Conservation (phyloP, 2,329 filamentous ascomycete genomes). For the Hymenoscyphus fructigenus region DNA sequence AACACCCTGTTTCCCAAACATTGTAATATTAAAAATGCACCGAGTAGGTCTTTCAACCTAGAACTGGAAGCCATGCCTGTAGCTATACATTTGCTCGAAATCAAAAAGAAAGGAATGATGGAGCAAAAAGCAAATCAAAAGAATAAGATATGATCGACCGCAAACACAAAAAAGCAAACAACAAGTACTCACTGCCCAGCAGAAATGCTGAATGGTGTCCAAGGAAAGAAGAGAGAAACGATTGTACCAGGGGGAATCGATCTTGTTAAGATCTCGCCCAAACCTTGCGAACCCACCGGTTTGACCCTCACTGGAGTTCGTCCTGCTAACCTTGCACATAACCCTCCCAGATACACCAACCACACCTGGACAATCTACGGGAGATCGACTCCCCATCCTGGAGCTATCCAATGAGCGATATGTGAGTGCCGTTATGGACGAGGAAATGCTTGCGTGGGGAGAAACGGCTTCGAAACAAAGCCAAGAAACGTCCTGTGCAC, state of each 20-base stretch:
- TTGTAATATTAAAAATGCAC: constrained; percentile 20
- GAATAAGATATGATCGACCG: background rate
- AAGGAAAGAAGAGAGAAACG: background rate
- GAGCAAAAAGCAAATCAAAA: constrained; percentile 3
- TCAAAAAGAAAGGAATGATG: background rate
- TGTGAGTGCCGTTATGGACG: background rate
- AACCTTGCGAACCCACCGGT: background rate
- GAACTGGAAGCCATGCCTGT: constrained; percentile 22
- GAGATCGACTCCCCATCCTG: background rate
- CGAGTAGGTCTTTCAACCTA: constrained; percentile 20
- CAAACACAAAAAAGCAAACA: background rate
- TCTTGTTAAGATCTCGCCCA: background rate
- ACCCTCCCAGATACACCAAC: background rate
- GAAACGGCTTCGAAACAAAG: constrained; percentile 12
- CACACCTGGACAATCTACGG: background rate
- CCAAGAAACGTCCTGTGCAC: constrained; percentile 8
- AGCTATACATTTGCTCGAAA: constrained; percentile 4
- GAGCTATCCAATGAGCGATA: background rate
- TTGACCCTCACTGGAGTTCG: constrained; percentile 6
- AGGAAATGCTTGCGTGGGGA: background rate
- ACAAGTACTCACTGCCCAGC: background rate
- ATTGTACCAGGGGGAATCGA: background rate
- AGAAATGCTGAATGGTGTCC: background rate
- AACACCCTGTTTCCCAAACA: constrained; percentile 15
- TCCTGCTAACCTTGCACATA: background rate